Evolutionary conservation across 148 eudicot species (phyloP), one percentile per base, ranked within the genome.

Genomic region (Chenopodium suecicum): DNA sequence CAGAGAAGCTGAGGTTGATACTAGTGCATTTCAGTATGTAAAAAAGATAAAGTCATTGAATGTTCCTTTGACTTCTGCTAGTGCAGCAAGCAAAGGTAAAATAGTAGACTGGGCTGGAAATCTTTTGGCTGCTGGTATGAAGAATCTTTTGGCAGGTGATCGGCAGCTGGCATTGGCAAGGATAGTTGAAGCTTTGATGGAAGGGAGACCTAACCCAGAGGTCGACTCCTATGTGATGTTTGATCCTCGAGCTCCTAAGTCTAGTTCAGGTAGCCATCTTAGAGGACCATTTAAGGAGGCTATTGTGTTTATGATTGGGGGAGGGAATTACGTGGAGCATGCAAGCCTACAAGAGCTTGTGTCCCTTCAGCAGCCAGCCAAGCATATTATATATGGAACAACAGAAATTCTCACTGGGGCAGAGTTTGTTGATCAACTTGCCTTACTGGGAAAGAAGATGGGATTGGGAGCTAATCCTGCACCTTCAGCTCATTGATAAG

Each of bases 171-270:
- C 99, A 73, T 79, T 95, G 86, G 78, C 98, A 17, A 91, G 99
- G 85, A 91, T 92, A 47, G 98, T 95, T n/a, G 98, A 95, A 84
- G 97, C 93, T 23, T 82, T 95, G 81, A 95, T 95, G 99, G 99
- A 95, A 77, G 99, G 98, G 77, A 95, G 85, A 71, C 95, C 97
- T 14, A 92, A 90, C 86, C 98, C 98, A 22, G 99, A 94, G 79
- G 90, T 88, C n/a, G 99, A 95, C 56, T 84, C 94, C 31, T 95
- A 92, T 79, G 84, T 92, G 65, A 47, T 91, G 78, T 92, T 94
- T 80, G 99, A 95, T 87, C 99, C 99, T 80, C 97, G 99, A 70
- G 93, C 99, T 84, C 97, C 99, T 13, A 95, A 95, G 86, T 94
- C 99, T 14, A 86, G 89, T 81, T 88, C 97, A 73, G 93, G 93